Conservation (phyloP, 2,329 filamentous ascomycete genomes). For the Cladosporium colombiae region DNA sequence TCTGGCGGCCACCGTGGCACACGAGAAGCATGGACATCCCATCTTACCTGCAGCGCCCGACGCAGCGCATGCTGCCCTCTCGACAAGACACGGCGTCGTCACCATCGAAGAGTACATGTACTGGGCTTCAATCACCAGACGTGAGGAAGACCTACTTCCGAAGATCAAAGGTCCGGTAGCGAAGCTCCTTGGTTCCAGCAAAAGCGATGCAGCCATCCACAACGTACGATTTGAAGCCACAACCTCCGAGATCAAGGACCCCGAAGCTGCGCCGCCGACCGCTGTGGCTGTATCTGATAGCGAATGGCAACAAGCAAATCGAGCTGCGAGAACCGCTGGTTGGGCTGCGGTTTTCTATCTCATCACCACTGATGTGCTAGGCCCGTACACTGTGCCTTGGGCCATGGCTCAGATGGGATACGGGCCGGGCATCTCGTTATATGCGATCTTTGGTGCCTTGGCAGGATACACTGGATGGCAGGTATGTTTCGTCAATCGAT, state of each 20-base stretch:
- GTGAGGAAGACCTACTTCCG: neutral
- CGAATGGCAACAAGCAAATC: constrained; percentile 37
- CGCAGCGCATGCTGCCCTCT: neutral
- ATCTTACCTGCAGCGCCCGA: neutral
- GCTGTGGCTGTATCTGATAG: constrained; percentile 26
- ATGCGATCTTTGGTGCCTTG: constrained; percentile 40
- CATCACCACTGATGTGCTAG: constrained; percentile 48
- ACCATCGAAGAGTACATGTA: constrained; percentile 3
- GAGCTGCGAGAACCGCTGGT: constrained; percentile 40
- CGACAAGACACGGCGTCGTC: neutral
- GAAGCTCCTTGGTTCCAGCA: neutral
- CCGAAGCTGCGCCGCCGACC: neutral
- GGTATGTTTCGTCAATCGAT: neutral
- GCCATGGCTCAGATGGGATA: constrained; percentile 36
- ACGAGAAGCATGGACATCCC: neutral
- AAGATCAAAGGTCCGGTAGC: neutral
- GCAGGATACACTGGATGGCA: constrained; percentile 42
- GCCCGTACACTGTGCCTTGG: constrained; percentile 40
- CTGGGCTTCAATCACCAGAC: neutral
- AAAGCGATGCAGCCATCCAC: neutral
- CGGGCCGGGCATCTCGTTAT: constrained; percentile 41
- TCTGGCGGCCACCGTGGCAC: neutral
- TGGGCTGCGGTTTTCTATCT: constrained; percentile 47
- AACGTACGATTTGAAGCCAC: no score
- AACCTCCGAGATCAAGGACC: neutral